A percentile compares a stretch with the other conserved stretches of the same genome.
Conservation (phyloP, 2,329 filamentous ascomycete genomes). For the Calonectria pteridis region DNA sequence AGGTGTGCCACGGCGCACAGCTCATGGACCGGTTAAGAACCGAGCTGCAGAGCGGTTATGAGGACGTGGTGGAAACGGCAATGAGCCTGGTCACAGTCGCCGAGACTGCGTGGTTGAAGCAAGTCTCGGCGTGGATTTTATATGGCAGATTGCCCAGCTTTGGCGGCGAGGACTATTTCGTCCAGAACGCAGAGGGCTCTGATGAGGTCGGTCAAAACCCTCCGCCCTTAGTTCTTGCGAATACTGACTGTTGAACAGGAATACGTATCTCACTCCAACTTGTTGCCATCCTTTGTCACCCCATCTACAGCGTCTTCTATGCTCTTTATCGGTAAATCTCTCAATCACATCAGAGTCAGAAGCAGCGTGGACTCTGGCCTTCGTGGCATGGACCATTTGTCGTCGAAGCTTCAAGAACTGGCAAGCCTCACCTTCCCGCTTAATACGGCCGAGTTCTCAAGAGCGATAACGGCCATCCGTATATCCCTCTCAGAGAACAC, state of each 20-base stretch:
- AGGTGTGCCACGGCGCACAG: slow-evolving; percentile 73
- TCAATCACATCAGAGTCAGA: slow-evolving; percentile 82
- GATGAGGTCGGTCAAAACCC: slow-evolving; percentile 52
- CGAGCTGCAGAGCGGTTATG: slow-evolving; percentile 88
- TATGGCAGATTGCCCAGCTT: slow-evolving; percentile 86
- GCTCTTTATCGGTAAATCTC: slow-evolving; percentile 88
- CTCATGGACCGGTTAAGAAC: slow-evolving; percentile 82
- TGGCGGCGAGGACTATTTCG: slow-evolving; percentile 88
- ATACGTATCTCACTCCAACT: slow-evolving; percentile 68
- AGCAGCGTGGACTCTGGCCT: slow-evolving; percentile 58
- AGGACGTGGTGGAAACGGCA: slow-evolving; percentile 84
- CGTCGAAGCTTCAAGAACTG: slow-evolving; percentile 77
- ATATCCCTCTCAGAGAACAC: slow-evolving; percentile 86
- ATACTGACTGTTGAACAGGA: slow-evolving; percentile 53
- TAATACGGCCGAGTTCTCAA: slow-evolving; percentile 76
- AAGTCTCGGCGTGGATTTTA: slow-evolving; percentile 89
- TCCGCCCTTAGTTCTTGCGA: not conserved
- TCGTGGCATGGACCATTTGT: slow-evolving; percentile 70
- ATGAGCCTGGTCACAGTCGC: slow-evolving; percentile 80
- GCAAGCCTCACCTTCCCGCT: slow-evolving; percentile 80
- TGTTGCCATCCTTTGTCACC: slow-evolving; percentile 86
- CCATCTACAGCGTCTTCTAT: slow-evolving; percentile 82
- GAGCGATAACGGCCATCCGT: slow-evolving; percentile 81
- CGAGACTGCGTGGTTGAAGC: slow-evolving; percentile 92
- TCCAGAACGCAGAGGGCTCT: slow-evolving; percentile 64